Conservation (phyloP, 805 yeast species). For the Ogataea corticis region DNA sequence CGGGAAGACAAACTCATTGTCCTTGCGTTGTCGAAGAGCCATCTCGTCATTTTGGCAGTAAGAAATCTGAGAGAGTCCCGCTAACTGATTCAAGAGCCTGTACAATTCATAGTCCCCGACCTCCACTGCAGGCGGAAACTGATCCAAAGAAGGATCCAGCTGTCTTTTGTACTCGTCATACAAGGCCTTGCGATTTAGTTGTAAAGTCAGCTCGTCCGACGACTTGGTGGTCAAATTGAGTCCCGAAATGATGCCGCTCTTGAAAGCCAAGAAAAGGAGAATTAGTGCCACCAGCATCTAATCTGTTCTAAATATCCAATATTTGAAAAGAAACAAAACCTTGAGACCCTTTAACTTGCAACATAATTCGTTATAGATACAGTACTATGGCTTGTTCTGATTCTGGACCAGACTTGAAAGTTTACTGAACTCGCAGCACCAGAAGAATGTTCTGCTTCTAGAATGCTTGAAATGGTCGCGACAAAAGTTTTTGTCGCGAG, state of each 20-base stretch:
- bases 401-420: too few species aligned
- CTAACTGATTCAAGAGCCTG: conserved; percentile 6
- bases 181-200: conserved; percentile 1
- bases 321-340: too few species aligned
- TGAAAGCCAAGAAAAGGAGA: not conserved
- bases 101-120: conserved; percentile 11
- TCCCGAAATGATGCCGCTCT: too few species aligned
- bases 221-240: too few species aligned
- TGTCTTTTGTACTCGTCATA: conserved; percentile 15
- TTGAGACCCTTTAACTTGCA: too few species aligned
- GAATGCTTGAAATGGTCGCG: not conserved
- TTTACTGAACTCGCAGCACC: not conserved
- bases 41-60: conserved; percentile 22
- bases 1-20: conserved; percentile 17
- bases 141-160: conserved; percentile 14
- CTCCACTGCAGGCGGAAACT: conserved; percentile 9
- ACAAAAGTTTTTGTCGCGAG: not conserved
- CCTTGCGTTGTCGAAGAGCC: conserved; percentile 6
- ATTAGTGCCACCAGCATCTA: not conserved
- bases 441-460: not conserved
- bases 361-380: too few species aligned
- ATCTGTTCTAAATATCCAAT: too few species aligned
- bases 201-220: too few species aligned
- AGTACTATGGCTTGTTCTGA: too few species aligned
- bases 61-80: conserved; percentile 20